Evolutionary conservation across 1,284 basidiomycete genomes (phyloP).

Genomic region (Heterobasidion irregulare): DNA sequence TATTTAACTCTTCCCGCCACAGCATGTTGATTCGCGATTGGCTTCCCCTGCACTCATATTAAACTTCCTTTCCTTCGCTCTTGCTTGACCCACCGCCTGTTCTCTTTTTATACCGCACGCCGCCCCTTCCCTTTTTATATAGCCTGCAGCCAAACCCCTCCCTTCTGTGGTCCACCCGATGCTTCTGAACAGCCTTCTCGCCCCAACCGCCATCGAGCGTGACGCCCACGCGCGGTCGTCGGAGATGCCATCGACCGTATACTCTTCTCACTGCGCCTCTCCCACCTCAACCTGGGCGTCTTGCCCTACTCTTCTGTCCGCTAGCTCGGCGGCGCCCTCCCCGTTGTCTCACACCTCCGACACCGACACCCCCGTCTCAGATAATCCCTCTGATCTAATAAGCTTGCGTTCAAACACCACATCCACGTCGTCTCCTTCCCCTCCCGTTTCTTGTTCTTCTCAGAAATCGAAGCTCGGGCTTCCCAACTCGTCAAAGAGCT

Average conservation of each 20-base stretch:
- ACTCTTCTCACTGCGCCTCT: neutral
- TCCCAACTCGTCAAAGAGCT: neutral
- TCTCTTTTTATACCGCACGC: too few relatives aligned
- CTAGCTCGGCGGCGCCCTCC: neutral
- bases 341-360: neutral
- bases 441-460: neutral
- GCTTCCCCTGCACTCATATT: too few relatives aligned
- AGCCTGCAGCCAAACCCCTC: too few relatives aligned
- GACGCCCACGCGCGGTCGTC: neutral
- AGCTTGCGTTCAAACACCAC: neutral
- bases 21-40: too few relatives aligned
- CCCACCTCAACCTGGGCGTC: neutral
- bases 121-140: too few relatives aligned
- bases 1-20: too few relatives aligned
- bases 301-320: neutral
- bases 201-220: neutral
- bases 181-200: too few relatives aligned
- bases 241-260: neutral
- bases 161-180: too few relatives aligned
- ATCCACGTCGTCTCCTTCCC: neutral
- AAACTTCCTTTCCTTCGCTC: too few relatives aligned
- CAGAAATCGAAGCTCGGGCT: neutral
- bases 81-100: too few relatives aligned
- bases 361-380: neutral
- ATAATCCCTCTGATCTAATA: neutral